Conservation (phyloP, 1,284 basidiomycete genomes). For the Apiotrichum akiyoshidainum region DNA sequence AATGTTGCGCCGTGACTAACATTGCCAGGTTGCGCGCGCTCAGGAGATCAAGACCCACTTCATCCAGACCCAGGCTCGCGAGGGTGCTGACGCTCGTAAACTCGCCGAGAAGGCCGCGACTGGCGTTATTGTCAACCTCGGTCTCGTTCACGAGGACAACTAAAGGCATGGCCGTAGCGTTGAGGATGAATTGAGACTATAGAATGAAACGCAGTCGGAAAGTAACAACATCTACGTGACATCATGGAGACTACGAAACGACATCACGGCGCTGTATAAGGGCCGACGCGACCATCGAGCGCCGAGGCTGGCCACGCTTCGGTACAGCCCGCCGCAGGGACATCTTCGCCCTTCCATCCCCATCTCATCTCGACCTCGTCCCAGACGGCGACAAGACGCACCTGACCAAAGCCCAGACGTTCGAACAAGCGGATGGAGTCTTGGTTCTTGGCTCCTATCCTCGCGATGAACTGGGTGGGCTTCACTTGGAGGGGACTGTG, state of each 20-base stretch:
- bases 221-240: not conserved
- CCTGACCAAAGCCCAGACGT: conserved; percentile 64
- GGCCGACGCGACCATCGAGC: conserved; percentile 1
- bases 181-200: not conserved
- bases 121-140: conserved; percentile 69
- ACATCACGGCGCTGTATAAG: not conserved
- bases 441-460: conserved; percentile 58
- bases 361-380: conserved; percentile 68
- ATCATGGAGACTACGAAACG: too few species aligned
- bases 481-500: conserved; percentile 17
- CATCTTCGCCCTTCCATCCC: conserved; percentile 19
- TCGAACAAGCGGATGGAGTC: conserved; percentile 63
- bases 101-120: conserved; percentile 68
- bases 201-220: not conserved
- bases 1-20: not conserved
- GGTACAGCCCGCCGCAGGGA: not conserved
- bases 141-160: conserved; percentile 56
- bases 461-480: conserved; percentile 55
- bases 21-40: conserved; percentile 64
- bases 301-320: conserved; percentile 1
- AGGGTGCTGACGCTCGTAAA: conserved; percentile 67
- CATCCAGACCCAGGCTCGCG: conserved; percentile 63
- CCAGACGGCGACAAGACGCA: conserved; percentile 67
- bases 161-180: conserved; percentile 8
- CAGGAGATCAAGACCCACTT: conserved; percentile 71